Conservation (phyloP, 352 stramenopile genomes). For the Pythium utonaiense region DNA sequence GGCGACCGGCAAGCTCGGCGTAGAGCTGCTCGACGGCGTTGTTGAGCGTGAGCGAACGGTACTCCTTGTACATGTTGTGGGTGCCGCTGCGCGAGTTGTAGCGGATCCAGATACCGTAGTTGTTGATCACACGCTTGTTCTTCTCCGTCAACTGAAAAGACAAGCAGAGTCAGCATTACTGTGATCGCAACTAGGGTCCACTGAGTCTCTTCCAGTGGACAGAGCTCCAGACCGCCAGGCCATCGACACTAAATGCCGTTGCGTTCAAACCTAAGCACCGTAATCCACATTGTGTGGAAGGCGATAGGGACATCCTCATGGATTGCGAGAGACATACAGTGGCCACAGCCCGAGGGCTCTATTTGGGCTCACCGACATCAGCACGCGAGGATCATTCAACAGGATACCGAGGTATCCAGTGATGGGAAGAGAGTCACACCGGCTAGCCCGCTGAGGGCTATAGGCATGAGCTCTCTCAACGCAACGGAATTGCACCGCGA, state of each 20-base stretch:
- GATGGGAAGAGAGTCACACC: neutral
- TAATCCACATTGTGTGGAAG: neutral
- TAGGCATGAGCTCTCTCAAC: neutral
- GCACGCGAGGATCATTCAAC: neutral
- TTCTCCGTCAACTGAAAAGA: conserved; percentile 93
- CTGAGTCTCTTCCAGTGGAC: too few relatives aligned
- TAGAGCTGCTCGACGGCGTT: conserved; percentile 99
- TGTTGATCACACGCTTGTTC: conserved; percentile 98
- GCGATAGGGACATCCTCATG: neutral
- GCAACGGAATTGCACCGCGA: conserved; percentile 37
- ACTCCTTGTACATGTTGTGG: conserved; percentile 99
- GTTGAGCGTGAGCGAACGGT: conserved; percentile 97
- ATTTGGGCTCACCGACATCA: neutral
- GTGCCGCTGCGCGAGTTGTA: conserved; percentile 99
- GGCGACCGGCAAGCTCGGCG: conserved; percentile 97
- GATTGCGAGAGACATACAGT: neutral
- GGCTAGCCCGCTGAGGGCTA: neutral
- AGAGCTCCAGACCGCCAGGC: neutral
- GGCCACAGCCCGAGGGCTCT: neutral
- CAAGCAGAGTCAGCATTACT: neutral
- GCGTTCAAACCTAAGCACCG: neutral
- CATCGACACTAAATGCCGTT: neutral
- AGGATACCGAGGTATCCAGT: neutral
- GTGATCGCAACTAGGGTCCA: neutral
- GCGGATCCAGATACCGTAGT: conserved; percentile 99